Evolutionary conservation across 1,139 yeast species (phyloP).

Genomic region (Zygoascus sp.): DNA sequence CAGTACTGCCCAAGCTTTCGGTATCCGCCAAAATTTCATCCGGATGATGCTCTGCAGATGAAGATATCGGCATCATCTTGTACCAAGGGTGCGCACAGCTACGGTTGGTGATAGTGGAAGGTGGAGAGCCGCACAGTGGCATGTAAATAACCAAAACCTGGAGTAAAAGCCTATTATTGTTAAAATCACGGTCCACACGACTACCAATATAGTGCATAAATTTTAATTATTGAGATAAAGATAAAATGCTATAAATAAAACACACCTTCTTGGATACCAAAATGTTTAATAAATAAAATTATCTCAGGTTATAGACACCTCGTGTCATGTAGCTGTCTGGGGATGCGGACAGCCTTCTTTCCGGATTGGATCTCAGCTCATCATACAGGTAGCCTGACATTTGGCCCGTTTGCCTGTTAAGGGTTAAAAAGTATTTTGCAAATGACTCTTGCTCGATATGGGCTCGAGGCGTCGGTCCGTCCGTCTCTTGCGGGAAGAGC

Average conservation of each 20-base stretch:
- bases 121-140: not conserved
- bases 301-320: conserved; percentile 1
- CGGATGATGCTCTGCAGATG: not conserved
- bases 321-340: conserved; percentile 3
- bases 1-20: not conserved
- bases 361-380: not conserved
- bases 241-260: too few relatives aligned
- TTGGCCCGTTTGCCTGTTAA: conserved; percentile 1
- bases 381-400: not conserved
- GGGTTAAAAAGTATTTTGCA: not conserved
- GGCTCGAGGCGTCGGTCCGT: not conserved
- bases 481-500: not conserved
- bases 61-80: not conserved
- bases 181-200: too few relatives aligned
- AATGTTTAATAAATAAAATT: too few relatives aligned
- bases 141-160: too few relatives aligned
- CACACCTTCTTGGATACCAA: too few relatives aligned
- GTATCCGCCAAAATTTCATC: not conserved
- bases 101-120: not conserved
- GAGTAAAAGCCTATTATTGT: too few relatives aligned
- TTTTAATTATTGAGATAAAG: too few relatives aligned
- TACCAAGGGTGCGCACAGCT: not conserved
- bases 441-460: not conserved
- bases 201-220: too few relatives aligned
- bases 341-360: not conserved